These are phyloP conservation scores for Omphalea diandra DNA, from an alignment of 441 rosid species.

Conservation along the genomic window DNA sequence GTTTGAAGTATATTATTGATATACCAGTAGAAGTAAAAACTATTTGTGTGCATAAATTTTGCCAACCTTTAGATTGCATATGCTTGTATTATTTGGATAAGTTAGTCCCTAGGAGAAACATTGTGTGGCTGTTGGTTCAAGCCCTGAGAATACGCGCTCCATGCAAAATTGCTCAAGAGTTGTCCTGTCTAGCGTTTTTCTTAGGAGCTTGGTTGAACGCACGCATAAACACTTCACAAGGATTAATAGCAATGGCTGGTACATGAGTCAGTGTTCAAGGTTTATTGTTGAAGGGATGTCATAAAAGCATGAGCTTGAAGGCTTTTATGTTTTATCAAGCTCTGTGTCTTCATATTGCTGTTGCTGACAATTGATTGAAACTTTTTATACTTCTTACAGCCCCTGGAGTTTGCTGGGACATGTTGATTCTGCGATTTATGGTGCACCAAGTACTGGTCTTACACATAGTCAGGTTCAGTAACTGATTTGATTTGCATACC, in stretches of 20 bases:
- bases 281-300: background rate
- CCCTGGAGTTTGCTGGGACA: conserved; percentile 85
- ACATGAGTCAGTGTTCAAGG: background rate
- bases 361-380: conserved; percentile 10
- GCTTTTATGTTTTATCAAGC: background rate
- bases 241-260: background rate
- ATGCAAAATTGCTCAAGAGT: background rate
- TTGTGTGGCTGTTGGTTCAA: too few relatives aligned
- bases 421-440: conserved; percentile 75
- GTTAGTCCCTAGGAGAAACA: background rate
- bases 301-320: background rate
- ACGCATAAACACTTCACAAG: too few relatives aligned
- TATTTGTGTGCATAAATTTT: too few relatives aligned
- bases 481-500: conserved; percentile 15
- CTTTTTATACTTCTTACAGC: conserved; percentile 41
- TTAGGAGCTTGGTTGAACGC: background rate
- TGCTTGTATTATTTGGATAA: too few relatives aligned
- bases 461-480: conserved; percentile 88
- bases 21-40: too few relatives aligned
- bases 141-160: background rate
- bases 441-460: conserved; percentile 61
- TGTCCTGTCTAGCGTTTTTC: background rate
- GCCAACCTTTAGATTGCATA: too few relatives aligned
- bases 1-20: background rate
- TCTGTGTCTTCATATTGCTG: background rate